Percentiles rank a stretch among this genome's conserved stretches.
phyloP scores from a whole-genome alignment of 1,139 yeast genomes.

The Pichia sp. region DNA sequence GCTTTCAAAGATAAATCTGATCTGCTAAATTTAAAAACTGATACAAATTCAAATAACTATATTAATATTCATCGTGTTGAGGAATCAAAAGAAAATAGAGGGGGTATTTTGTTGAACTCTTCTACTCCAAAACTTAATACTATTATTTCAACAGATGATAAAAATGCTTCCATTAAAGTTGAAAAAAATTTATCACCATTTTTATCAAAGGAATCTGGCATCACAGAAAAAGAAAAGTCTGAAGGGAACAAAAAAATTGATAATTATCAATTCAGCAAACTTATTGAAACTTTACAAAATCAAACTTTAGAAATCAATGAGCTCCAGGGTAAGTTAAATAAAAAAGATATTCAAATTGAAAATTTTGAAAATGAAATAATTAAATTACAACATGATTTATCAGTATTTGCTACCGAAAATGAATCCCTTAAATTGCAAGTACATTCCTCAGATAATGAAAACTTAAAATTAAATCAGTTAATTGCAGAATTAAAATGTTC shows the following conservation, averaged over 20 bases:
- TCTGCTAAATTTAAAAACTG: neutral
- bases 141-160: neutral
- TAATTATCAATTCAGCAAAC: no score
- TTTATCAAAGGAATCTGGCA: neutral
- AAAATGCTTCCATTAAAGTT: neutral
- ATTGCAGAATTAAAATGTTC: neutral
- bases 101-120: constrained; percentile 1
- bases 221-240: no score
- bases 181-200: constrained; percentile 5
- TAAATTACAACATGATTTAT: constrained; percentile 10
- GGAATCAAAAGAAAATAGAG: constrained; percentile 1
- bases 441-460: neutral
- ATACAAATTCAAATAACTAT: neutral
- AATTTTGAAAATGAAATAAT: constrained; percentile 6
- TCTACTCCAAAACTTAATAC: constrained; percentile 9
- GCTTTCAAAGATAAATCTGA: constrained; percentile 1
- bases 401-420: neutral
- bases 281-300: neutral
- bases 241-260: no score
- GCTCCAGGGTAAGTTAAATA: constrained; percentile 1
- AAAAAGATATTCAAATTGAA: constrained; percentile 1
- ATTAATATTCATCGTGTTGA: neutral
- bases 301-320: constrained; percentile 1
- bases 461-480: neutral
- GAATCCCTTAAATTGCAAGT: neutral